Percentiles rank a stretch among this genome's conserved stretches.
These are phyloP conservation scores for Davidsoniella australis DNA, from an alignment of 2,329 filamentous ascomycete species.

Conservation along the genomic window DNA sequence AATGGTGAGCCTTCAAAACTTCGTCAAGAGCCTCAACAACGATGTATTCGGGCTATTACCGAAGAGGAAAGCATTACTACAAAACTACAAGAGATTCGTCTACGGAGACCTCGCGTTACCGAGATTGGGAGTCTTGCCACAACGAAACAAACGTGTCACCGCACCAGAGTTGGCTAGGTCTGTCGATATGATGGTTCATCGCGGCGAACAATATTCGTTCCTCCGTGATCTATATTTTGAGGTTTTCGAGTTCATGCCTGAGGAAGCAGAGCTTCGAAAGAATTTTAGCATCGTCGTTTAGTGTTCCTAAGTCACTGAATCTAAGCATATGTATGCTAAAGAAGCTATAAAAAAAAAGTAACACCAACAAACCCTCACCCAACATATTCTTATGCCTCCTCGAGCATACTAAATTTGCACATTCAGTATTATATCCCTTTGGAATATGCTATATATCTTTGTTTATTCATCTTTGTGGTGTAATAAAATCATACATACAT, in stretches of 20 bases:
- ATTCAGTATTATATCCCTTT: too few species aligned
- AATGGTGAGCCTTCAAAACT: conserved; percentile 47
- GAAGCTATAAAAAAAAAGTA: too few species aligned
- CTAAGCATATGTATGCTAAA: too few species aligned
- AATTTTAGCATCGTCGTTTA: conserved; percentile 43
- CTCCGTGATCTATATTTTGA: conserved; percentile 65
- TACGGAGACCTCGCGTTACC: conserved; percentile 47
- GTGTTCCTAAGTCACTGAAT: background rate
- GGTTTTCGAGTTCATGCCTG: conserved; percentile 69
- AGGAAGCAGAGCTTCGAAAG: conserved; percentile 56
- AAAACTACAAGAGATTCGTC: conserved; percentile 67
- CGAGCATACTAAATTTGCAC: too few species aligned
- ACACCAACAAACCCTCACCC: too few species aligned
- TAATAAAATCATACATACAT: too few species aligned
- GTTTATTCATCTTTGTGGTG: too few species aligned
- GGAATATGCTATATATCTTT: too few species aligned
- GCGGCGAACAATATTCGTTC: conserved; percentile 57
- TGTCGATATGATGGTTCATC: conserved; percentile 56
- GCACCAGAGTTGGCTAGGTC: conserved; percentile 68
- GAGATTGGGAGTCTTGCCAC: conserved; percentile 26
- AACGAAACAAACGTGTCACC: conserved; percentile 39
- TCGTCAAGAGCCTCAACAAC: conserved; percentile 57
- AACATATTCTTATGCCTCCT: too few species aligned
- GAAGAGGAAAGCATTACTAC: conserved; percentile 54
- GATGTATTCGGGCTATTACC: conserved; percentile 62